Base-by-base conservation (phyloP, 352 stramenopile species). In the Pythium pyrilobum region DNA sequence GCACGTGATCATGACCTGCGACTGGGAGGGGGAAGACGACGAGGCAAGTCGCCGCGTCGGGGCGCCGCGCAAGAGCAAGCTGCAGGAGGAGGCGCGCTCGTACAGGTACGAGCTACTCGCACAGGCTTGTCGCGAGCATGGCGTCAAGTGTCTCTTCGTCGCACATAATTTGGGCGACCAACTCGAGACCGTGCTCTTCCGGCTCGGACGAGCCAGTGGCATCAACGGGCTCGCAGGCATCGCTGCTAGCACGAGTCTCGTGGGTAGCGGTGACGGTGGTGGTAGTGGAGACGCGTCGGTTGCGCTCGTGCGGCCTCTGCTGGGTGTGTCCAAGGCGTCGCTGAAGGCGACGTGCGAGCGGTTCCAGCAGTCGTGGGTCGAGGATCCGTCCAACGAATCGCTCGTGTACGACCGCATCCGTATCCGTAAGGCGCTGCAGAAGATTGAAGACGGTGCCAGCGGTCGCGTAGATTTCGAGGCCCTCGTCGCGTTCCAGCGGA, bases 381-480 rank as follows among this genome's bases (percentile, higher is more conserved):
- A 95, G 50, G 84, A 95, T 67, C 84, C 81, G 18, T 87, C 74
- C 5, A 95, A 95, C 47, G 72, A 93, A 44, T 73, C 84, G 44
- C 67, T 77, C 5, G 38, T 77, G 52, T 95, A 85, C 46, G 84
- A 95, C 46, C 78, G 84, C 27, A 80, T 93, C 53, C 77, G 84
- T 8, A 92, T 95, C 41, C 81, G 84, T 29, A 85, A 92, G 73
- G 81, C 87, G 50, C 34, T 70, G 1, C 38, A 58, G 32, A 2
- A 20, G 9, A 24, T 67, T 8, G 36, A 56, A 21, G 5, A 52
- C 2, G 8, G 34, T 3, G 2, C 15, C 20, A 27, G 28, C 5
- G 45, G 50, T 39, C 24, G 10, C 0, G 11, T 52, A 38, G 33
- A 45, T 11, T 27, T 56, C 4, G 41, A 49, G 6, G 42, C 39